Percentiles rank a stretch among this genome's conserved stretches.
phyloP scores from a whole-genome alignment of 305 asterid species.

The Fraxinus albicans region DNA sequence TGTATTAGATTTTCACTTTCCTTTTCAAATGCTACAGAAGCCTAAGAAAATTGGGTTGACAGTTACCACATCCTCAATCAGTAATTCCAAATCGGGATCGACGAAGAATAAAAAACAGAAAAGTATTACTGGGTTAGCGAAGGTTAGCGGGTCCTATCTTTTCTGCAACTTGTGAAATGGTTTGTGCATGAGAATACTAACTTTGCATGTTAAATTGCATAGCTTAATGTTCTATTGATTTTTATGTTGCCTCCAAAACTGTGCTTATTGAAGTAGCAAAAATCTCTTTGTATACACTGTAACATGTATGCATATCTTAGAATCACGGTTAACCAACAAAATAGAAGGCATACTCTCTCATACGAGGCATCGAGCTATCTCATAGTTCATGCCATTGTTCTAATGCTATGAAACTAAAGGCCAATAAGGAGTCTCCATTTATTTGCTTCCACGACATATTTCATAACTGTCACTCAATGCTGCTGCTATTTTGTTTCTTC shows the following conservation, averaged over 20 bases:
- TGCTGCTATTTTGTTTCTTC: slow-evolving; percentile 19
- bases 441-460: slow-evolving; percentile 13
- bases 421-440: slow-evolving; percentile 9
- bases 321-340: slow-evolving; percentile 18
- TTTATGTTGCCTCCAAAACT: not conserved
- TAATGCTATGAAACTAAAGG: not conserved
- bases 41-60: slow-evolving; percentile 46
- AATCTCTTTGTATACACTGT: not conserved
- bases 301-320: slow-evolving; percentile 15
- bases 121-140: slow-evolving; percentile 53
- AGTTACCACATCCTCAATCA: slow-evolving; percentile 34
- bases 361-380: slow-evolving; percentile 9
- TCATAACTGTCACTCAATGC: slow-evolving; percentile 17
- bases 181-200: slow-evolving; percentile 7
- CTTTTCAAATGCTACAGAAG: slow-evolving; percentile 47
- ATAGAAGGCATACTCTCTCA: not conserved
- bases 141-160: slow-evolving; percentile 47
- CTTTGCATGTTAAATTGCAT: slow-evolving; percentile 6
- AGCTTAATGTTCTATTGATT: slow-evolving; percentile 10
- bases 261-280: slow-evolving; percentile 20
- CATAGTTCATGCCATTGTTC: slow-evolving; percentile 5
- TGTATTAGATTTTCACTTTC: slow-evolving; percentile 21
- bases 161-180: slow-evolving; percentile 6
- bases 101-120: slow-evolving; percentile 56
- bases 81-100: slow-evolving; percentile 56